Percentiles rank a stretch among this genome's conserved stretches.
Conservation (phyloP, 768 basidiomycete species). For the Lenzites betulinus region DNA sequence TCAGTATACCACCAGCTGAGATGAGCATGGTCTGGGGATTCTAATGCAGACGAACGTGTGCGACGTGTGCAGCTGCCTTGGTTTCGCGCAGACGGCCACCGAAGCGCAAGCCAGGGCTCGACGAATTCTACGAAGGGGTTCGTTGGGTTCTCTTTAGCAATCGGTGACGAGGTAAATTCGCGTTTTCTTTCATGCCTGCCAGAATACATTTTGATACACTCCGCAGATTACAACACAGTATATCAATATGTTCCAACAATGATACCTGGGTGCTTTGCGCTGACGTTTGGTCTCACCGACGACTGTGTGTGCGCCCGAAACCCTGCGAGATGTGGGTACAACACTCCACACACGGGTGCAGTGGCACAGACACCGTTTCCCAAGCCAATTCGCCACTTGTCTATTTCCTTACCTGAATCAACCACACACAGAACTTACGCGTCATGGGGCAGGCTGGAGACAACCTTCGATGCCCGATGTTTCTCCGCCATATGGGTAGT, state of each 20-base stretch:
- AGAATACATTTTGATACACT: background rate
- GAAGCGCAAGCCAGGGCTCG: conserved; percentile 21
- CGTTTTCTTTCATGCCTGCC: background rate
- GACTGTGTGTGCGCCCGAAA: background rate
- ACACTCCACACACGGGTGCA: background rate
- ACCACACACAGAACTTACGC: background rate
- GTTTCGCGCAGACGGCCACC: conserved; percentile 20
- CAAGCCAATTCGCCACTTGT: background rate
- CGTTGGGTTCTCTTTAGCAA: conserved; percentile 54
- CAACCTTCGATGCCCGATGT: background rate
- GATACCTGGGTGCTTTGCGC: too few species aligned
- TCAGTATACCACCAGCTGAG: conserved; percentile 6
- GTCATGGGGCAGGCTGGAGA: conserved; percentile 4
- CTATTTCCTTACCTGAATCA: background rate
- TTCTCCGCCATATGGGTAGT: conserved; percentile 1
- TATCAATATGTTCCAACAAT: background rate
- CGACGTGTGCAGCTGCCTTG: background rate
- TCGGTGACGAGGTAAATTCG: conserved; percentile 31
- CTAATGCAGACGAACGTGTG: conserved; percentile 2
- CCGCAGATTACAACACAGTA: background rate
- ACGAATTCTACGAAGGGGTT: conserved; percentile 45
- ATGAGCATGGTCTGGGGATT: background rate
- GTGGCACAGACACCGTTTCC: background rate
- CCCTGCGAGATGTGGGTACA: background rate
- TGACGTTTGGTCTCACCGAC: too few species aligned